Base-by-base conservation (phyloP, 768 basidiomycete genomes). In the Floccularia luteovirens region DNA sequence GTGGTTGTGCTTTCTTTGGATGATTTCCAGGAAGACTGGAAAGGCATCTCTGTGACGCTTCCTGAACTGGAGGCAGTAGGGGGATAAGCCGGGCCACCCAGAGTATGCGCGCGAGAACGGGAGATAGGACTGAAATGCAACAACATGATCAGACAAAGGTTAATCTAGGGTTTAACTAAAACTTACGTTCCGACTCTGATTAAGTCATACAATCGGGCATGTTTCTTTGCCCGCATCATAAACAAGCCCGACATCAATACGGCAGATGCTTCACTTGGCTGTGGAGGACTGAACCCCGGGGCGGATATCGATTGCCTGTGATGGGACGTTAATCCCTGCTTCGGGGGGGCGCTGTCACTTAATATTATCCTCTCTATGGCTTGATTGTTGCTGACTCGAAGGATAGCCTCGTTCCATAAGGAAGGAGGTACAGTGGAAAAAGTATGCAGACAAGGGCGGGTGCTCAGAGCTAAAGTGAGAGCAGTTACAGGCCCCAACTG, bases 351-450 rank as follows among this genome's bases (percentile, higher is more conserved):
- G 35, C 46, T 48, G 24, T 61, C 59, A 3, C 52, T 48, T 2
- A 67, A 49, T 2, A 67, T 55, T 48, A 81, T 67, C 31, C 67
- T 63, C 46, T 72, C 61, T 36, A 81, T 62, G 1, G 57, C 41
- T 0, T 70, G 66, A 55, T 80, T 81, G 5, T 51, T 39, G 28
- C 72, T 62, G 27, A 80, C 61, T 31, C 66, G 48, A 42, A 76
- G 66, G 41, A 80, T 64, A 11, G 71, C 49, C 31, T 66, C 60
- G 55, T 74, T 77, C 80, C 79, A 82, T 0, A 79, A 59, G 3
- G 70, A 64, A 1, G 80, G 80, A 4, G 79, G 59, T 32, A 70
- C 64, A 0, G 79, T 74, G 42, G 65, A 59, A 38, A 82, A 63
- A 2, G 61, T 66, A 46, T 65, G 71, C 4, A 83, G 60, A 8